Conservation (phyloP, 805 yeast genomes). For the Candida orba region DNA sequence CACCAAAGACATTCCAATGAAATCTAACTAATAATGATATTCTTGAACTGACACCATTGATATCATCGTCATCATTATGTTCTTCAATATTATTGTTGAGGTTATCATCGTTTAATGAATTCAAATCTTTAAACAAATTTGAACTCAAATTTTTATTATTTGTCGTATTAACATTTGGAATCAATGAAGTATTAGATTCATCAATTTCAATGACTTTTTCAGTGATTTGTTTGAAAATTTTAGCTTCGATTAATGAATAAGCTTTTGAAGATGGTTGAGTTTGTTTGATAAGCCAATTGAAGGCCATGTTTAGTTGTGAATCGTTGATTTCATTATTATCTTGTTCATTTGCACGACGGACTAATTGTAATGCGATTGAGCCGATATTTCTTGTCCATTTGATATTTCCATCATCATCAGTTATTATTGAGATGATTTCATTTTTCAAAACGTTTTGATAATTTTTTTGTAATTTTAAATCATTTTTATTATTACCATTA, state of each 20-base stretch:
- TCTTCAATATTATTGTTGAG: constrained; percentile 14
- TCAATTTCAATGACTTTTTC: constrained; percentile 24
- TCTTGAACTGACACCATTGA: constrained; percentile 51
- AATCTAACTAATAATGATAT: constrained; percentile 52
- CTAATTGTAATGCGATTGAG: constrained; percentile 62
- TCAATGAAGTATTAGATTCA: constrained; percentile 10
- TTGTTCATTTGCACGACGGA: constrained; percentile 30
- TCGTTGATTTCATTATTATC: constrained; percentile 25
- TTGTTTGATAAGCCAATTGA: constrained; percentile 77
- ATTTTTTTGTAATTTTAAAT: constrained; percentile 27
- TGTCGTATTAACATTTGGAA: no score
- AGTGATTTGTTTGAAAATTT: constrained; percentile 46
- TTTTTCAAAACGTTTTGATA: constrained; percentile 46
- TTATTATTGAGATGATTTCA: constrained; percentile 70
- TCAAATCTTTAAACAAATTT: not conserved
- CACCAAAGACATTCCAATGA: constrained; percentile 80
- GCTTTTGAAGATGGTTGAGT: constrained; percentile 78
- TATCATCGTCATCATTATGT: constrained; percentile 44
- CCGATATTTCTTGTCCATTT: constrained; percentile 85
- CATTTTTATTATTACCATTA: constrained; percentile 5
- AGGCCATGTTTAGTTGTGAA: constrained; percentile 42
- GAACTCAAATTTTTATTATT: not conserved
- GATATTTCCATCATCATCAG: constrained; percentile 79
- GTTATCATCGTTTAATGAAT: constrained; percentile 4
- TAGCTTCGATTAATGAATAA: constrained; percentile 67